These are phyloP conservation scores for Fennellomyces sp. DNA, from an alignment of 371 early-diverging fungal species.

Conservation along the genomic window DNA sequence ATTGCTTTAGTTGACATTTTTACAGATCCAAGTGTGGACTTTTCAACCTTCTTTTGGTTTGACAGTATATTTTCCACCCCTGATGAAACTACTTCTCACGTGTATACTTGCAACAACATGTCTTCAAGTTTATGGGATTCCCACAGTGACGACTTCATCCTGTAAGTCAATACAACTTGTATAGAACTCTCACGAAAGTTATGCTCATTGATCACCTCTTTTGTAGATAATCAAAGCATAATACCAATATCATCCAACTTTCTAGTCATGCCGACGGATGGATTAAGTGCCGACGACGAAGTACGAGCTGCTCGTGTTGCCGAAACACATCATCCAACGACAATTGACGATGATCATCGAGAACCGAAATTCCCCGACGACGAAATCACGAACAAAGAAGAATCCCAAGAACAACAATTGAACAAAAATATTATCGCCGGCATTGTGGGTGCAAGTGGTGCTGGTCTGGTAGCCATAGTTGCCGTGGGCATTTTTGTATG, in stretches of 20 bases:
- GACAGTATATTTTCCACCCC: background rate
- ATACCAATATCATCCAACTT: background rate
- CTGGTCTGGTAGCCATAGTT: background rate
- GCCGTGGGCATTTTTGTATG: background rate
- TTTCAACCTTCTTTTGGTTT: background rate
- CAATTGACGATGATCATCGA: background rate
- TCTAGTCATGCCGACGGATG: background rate
- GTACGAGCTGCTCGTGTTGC: background rate
- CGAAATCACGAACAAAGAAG: background rate
- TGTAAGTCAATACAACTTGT: too few species aligned
- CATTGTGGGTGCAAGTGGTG: background rate
- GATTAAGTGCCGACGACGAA: slow-evolving; percentile 1
- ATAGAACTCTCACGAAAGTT: background rate
- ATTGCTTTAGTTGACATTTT: background rate
- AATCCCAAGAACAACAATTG: background rate
- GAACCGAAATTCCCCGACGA: background rate
- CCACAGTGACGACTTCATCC: too few species aligned
- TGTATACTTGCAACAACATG: too few species aligned
- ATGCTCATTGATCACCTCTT: background rate
- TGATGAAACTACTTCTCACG: background rate
- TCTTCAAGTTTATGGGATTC: too few species aligned
- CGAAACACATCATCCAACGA: background rate
- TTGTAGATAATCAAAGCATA: background rate
- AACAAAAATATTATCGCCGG: background rate
- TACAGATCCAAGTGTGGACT: background rate